phyloP scores from a whole-genome alignment of 164 flowering plant genomes.

The Nymphaea colorata region DNA sequence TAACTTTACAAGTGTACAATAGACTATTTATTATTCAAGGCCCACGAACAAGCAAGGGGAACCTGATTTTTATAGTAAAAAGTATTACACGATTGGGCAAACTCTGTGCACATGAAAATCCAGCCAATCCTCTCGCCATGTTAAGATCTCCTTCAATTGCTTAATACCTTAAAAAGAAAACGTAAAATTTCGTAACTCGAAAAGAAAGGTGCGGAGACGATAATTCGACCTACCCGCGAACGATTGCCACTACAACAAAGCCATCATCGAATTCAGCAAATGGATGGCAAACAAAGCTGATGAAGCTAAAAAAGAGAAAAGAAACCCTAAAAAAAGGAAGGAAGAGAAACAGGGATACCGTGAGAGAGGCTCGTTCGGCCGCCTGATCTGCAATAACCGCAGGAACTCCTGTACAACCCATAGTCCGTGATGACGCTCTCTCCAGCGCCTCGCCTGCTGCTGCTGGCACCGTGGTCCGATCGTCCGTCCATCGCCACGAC shows the following conservation, averaged over 20 bases:
- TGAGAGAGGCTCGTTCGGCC: slow-evolving; percentile 43
- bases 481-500: background rate
- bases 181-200: background rate
- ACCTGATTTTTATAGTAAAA: no score
- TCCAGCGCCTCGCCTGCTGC: slow-evolving; percentile 22
- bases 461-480: slow-evolving; percentile 40
- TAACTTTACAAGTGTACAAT: no score
- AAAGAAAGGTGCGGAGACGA: no score
- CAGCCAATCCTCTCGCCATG: no score
- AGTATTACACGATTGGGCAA: no score
- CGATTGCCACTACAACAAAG: no score
- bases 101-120: no score
- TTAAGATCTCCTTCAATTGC: no score
- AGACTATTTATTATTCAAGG: no score
- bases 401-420: slow-evolving; percentile 44
- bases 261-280: background rate
- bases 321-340: background rate
- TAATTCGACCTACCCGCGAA: no score
- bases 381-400: slow-evolving; percentile 75
- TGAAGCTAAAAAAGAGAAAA: background rate
- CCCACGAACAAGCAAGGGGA: no score
- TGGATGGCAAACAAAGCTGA: background rate
- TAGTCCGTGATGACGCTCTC: slow-evolving; percentile 48
- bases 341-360: slow-evolving; percentile 25
- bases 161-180: background rate